These are phyloP conservation scores for Rubroshorea leprosula DNA, from an alignment of 345 rosid genomes.

Conservation along the genomic window DNA sequence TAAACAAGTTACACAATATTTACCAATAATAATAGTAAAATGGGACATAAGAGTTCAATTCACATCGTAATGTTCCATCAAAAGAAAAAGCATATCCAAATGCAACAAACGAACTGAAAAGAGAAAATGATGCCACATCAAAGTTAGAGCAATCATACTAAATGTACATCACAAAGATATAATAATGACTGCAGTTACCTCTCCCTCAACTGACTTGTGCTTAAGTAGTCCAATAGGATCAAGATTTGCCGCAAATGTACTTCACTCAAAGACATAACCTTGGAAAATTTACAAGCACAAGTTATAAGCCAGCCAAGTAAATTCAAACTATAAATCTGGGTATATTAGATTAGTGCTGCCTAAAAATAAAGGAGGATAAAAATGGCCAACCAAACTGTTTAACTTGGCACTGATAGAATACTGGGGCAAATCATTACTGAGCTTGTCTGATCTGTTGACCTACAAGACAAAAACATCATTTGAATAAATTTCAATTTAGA, in stretches of 20 bases:
- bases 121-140: not conserved
- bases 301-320: constrained; percentile 4
- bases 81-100: no score
- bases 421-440: constrained; percentile 60
- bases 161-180: not conserved
- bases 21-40: no score
- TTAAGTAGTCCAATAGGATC: constrained; percentile 63
- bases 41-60: no score
- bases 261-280: constrained; percentile 62
- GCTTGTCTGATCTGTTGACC: constrained; percentile 77
- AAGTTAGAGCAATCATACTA: not conserved
- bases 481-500: not conserved
- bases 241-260: constrained; percentile 67
- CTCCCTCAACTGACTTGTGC: constrained; percentile 63
- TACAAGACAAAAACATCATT: constrained; percentile 16
- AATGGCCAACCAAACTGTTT: constrained; percentile 55
- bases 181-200: constrained; percentile 45
- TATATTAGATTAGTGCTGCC: not conserved
- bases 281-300: constrained; percentile 19
- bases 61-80: no score
- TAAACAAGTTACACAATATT: no score
- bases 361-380: constrained; percentile 12
- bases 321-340: not conserved
- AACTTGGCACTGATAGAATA: constrained; percentile 65
- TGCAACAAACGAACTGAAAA: no score